Base-by-base conservation (phyloP, 495 filamentous ascomycete genomes). In the Acidiella bohemica region DNA sequence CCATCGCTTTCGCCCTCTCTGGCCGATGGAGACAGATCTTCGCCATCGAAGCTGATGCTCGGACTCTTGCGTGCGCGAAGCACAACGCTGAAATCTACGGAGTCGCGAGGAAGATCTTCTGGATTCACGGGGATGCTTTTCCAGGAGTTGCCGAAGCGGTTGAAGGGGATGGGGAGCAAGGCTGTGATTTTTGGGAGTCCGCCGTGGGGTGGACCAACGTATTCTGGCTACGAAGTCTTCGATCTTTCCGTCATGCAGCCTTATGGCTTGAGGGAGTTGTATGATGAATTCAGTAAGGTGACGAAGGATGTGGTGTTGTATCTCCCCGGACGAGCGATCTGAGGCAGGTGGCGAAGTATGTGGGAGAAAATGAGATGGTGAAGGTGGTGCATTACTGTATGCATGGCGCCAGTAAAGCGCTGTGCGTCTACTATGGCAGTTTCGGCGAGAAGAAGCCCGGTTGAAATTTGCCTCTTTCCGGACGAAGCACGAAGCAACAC, bases 41-140 rank as follows among this genome's bases (percentile, higher is more conserved):
- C 54, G 84, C 81, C 23, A 80, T 96, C 53, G 90, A 97, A 61
- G 80, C 76, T 38, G 73, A 93, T 53, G 66, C 78, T 10, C 62
- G 69, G 2, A 80, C 79, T 4, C 66, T 97, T 2, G 70, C 75
- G 32, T 97, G 90, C 61, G 90, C 84, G 24, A 85, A 88, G 62
- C 80, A 88, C 53, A 97, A 97, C 57, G 90, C 92, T 3, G 63
- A 75, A 27, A 68, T 96, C 37, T 93, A 96, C 54, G 86, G 80
- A 4, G 88, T 94, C 1, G 57, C 59, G 8, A 69, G 83, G 24
- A 69, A 77, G 53, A 93, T 97, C 48, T 79, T 72, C 33, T 96
- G 80, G 74, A 70, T 92, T 27, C 67, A 77, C 34, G 86, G 80
- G 9, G 86, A 96, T 56, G 84, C 75, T 55, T 88, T 97, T 53